A percentile compares a stretch with the other conserved stretches of the same genome.
Evolutionary conservation across 768 basidiomycete genomes (phyloP).

Genomic region (Tylopilus vinaceipallidus): DNA sequence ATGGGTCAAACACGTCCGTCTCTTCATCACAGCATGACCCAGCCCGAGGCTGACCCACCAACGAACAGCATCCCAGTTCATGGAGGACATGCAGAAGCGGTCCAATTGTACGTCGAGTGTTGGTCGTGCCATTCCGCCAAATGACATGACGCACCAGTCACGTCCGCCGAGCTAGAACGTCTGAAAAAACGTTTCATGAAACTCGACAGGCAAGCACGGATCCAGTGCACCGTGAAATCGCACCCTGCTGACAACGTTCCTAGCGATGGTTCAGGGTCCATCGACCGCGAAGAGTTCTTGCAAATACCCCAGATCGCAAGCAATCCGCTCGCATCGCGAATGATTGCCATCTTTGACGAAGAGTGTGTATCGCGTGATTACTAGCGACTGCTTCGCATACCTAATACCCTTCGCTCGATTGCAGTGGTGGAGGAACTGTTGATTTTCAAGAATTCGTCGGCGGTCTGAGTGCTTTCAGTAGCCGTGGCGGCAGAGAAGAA

Average conservation of each 20-base stretch:
- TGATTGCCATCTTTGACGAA: constrained; percentile 99
- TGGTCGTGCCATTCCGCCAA: neutral
- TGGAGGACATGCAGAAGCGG: constrained; percentile 96
- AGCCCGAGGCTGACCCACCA: constrained; percentile 5
- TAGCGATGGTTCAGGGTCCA: constrained; percentile 95
- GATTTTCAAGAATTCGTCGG: constrained; percentile 99
- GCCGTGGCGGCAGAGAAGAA: constrained; percentile 94
- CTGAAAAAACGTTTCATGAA: constrained; percentile 99
- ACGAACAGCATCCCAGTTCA: constrained; percentile 79
- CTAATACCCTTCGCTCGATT: neutral
- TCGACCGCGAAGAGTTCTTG: constrained; percentile 97
- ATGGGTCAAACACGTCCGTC: constrained; percentile 87
- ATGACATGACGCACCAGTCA: constrained; percentile 58
- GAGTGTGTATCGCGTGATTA: constrained; percentile 66
- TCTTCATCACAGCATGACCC: neutral
- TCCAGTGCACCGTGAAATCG: neutral
- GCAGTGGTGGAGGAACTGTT: constrained; percentile 94
- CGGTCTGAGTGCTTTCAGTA: constrained; percentile 95
- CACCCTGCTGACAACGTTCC: neutral
- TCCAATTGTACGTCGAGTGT: constrained; percentile 82
- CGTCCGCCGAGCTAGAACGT: constrained; percentile 87
- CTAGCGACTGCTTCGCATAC: neutral
- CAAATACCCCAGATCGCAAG: constrained; percentile 99
- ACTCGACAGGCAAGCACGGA: constrained; percentile 82
- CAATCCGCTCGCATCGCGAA: constrained; percentile 92